phyloP scores from a whole-genome alignment of 1,284 basidiomycete species.

The Ustilago lituana region DNA sequence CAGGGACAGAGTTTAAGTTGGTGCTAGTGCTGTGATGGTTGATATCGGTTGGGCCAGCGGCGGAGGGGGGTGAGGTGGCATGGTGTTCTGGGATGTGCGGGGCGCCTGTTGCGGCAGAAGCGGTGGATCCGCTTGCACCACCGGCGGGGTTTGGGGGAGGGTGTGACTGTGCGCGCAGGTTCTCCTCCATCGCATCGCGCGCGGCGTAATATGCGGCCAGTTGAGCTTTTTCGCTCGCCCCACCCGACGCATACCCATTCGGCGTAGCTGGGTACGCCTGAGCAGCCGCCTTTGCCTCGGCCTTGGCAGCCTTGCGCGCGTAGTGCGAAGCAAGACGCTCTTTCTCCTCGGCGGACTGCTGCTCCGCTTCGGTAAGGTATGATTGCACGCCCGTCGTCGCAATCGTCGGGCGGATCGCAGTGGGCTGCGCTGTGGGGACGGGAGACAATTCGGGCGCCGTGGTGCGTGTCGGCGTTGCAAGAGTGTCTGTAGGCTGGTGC shows the following conservation, averaged over 20 bases:
- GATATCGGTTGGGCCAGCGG: not conserved
- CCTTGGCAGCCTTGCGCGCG: slow-evolving; percentile 33
- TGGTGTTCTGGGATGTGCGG: not conserved
- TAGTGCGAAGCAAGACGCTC: slow-evolving; percentile 45
- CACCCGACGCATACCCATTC: no score
- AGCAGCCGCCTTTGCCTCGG: slow-evolving; percentile 31
- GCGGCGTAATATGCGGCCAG: slow-evolving; percentile 48
- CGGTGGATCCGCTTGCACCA: not conserved
- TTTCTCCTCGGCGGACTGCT: slow-evolving; percentile 41
- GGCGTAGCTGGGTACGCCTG: no score
- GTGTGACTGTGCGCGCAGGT: slow-evolving; percentile 5
- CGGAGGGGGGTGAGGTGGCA: not conserved
- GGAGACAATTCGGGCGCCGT: not conserved
- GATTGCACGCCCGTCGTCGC: slow-evolving; percentile 11
- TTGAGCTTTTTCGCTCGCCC: slow-evolving; percentile 42
- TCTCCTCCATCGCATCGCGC: slow-evolving; percentile 30
- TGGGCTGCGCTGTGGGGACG: no score
- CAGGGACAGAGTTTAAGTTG: not conserved
- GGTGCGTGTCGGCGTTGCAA: slow-evolving; percentile 13
- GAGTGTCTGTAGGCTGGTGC: slow-evolving; percentile 33
- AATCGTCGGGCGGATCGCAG: no score
- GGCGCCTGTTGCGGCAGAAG: not conserved
- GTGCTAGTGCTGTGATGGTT: not conserved
- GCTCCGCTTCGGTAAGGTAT: slow-evolving; percentile 41
- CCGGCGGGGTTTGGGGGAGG: no score